Evolutionary conservation across 495 filamentous ascomycete species (phyloP).

Genomic region (Aspergillus mulundensis): DNA sequence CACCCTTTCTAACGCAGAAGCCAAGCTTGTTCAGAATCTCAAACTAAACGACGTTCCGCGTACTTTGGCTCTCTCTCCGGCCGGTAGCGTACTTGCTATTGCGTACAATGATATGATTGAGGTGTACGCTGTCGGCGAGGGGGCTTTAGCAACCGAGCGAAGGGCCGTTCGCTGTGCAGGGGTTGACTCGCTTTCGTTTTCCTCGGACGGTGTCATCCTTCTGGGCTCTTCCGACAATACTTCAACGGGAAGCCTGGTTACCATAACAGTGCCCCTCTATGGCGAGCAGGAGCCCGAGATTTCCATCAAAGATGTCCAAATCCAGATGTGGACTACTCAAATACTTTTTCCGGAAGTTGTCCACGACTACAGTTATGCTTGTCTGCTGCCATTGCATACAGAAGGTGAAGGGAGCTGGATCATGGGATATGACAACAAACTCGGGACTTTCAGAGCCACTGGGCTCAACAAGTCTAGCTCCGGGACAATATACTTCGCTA

Average conservation of each 20-base stretch:
- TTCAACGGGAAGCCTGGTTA: conserved; percentile 64
- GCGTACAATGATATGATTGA: conserved; percentile 85
- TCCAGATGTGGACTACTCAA: conserved; percentile 82
- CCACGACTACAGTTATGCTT: conserved; percentile 71
- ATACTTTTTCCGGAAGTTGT: conserved; percentile 80
- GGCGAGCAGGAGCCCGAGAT: conserved; percentile 39
- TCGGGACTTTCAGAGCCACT: conserved; percentile 73
- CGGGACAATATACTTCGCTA: conserved; percentile 78
- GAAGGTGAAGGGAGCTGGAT: conserved; percentile 74
- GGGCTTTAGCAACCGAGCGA: conserved; percentile 60
- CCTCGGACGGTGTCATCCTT: conserved; percentile 78
- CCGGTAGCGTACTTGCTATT: conserved; percentile 76
- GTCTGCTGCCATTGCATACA: conserved; percentile 63
- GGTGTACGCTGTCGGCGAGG: conserved; percentile 68
- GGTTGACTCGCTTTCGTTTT: conserved; percentile 77
- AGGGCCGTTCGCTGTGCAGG: conserved; percentile 77
- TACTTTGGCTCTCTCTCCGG: conserved; percentile 74
- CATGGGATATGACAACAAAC: conserved; percentile 71
- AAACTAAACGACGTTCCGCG: conserved; percentile 71
- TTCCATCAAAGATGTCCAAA: conserved; percentile 62
- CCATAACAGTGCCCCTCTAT: conserved; percentile 78
- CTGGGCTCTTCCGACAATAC: conserved; percentile 69
- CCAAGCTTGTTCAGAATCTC: conserved; percentile 63
- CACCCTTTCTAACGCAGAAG: conserved; percentile 56
- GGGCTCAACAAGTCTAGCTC: conserved; percentile 68